A percentile compares a stretch with the other conserved stretches of the same genome.
These are phyloP conservation scores for Thermothelomyces thermophilus DNA, from an alignment of 2,329 filamentous ascomycete genomes.

Conservation along the genomic window DNA sequence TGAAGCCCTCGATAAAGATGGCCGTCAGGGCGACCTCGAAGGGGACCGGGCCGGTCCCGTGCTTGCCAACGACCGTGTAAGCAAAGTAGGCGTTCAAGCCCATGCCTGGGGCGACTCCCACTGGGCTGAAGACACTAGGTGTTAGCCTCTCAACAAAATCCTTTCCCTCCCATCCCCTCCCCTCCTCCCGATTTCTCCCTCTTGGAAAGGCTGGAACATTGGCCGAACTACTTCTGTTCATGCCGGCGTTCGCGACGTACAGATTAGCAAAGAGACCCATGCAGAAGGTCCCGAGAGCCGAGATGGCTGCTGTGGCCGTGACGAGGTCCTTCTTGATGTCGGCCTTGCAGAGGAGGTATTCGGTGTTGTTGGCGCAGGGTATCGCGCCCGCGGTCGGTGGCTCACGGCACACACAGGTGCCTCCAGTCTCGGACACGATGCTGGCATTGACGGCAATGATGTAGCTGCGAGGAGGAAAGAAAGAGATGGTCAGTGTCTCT, in stretches of 20 bases:
- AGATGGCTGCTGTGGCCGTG: conserved; percentile 77
- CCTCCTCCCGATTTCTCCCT: too few relatives aligned
- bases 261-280: conserved; percentile 81
- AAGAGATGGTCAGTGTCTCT: not conserved
- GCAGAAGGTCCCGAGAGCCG: conserved; percentile 70
- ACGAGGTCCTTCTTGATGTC: conserved; percentile 71
- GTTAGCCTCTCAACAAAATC: too few relatives aligned
- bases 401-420: conserved; percentile 66
- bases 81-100: conserved; percentile 84
- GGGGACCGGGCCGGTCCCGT: conserved; percentile 66
- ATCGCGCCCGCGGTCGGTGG: conserved; percentile 35
- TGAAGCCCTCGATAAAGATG: conserved; percentile 81
- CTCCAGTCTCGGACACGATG: conserved; percentile 58
- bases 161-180: not conserved
- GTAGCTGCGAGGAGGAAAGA: conserved; percentile 28
- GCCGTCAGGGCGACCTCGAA: conserved; percentile 74
- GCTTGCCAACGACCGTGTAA: conserved; percentile 71
- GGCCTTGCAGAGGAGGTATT: conserved; percentile 57
- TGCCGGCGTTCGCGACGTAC: conserved; percentile 36
- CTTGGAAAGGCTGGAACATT: too few relatives aligned
- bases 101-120: conserved; percentile 68
- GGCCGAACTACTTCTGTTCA: too few relatives aligned
- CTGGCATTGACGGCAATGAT: conserved; percentile 49
- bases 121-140: conserved; percentile 37
- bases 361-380: conserved; percentile 44